These are phyloP conservation scores for Ustilaginoidea virens DNA, from an alignment of 2,329 filamentous ascomycete genomes.

Conservation along the genomic window DNA sequence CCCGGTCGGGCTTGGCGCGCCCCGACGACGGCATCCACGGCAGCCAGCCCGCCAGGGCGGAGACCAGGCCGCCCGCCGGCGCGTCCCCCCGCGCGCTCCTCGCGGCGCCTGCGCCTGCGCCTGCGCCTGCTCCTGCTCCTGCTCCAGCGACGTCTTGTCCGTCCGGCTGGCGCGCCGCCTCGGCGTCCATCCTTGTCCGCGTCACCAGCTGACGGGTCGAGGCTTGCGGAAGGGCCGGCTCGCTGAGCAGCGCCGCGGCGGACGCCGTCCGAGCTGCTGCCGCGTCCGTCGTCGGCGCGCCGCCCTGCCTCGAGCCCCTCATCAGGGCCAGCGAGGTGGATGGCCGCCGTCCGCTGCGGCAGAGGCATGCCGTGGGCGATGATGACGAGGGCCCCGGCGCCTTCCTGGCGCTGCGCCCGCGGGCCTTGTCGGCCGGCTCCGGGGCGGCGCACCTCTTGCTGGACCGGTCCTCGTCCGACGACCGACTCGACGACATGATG, in stretches of 20 bases:
- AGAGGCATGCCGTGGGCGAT: too few relatives aligned
- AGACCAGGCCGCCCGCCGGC: too few relatives aligned
- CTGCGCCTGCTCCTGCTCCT: too few relatives aligned
- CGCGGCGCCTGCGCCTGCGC: too few relatives aligned
- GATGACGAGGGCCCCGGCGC: constrained; percentile 16
- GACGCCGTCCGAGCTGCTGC: constrained; percentile 18
- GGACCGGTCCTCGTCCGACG: constrained; percentile 45
- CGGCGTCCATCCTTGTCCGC: constrained; percentile 15
- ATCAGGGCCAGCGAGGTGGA: constrained; percentile 22
- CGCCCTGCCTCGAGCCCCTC: constrained; percentile 19
- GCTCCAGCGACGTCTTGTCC: too few relatives aligned
- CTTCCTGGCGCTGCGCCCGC: constrained; percentile 29
- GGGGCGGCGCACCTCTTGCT: constrained; percentile 44
- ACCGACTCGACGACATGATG: constrained; percentile 50
- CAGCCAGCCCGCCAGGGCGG: constrained; percentile 29
- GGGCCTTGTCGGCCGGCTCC: constrained; percentile 37
- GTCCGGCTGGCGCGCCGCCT: too few relatives aligned
- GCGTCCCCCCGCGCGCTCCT: too few relatives aligned
- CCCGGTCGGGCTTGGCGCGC: not conserved
- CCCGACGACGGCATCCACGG: constrained; percentile 21
- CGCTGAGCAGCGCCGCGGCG: constrained; percentile 31
- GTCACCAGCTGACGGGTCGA: constrained; percentile 36
- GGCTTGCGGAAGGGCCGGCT: constrained; percentile 41
- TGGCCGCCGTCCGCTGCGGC: constrained; percentile 13
- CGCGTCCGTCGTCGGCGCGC: constrained; percentile 12